Evolutionary conservation across 2,329 filamentous ascomycete species (phyloP).

Genomic region (Cytospora mali): DNA sequence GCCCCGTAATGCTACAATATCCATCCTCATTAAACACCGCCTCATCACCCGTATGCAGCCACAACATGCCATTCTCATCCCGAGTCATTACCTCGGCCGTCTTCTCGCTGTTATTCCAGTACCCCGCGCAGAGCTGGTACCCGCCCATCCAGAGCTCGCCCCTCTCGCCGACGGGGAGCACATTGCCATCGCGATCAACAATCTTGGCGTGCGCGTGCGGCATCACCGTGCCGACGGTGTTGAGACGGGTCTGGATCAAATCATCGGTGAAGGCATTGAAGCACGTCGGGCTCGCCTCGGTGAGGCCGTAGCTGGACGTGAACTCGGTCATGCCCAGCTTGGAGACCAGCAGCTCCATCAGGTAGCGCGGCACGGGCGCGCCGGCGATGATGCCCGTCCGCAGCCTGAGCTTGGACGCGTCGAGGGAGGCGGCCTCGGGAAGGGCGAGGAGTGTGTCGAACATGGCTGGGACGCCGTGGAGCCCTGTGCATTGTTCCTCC

Average conservation of each 20-base stretch:
- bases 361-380: conserved; percentile 71
- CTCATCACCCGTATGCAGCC: conserved; percentile 70
- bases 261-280: conserved; percentile 81
- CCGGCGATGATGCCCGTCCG: conserved; percentile 80
- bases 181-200: conserved; percentile 65
- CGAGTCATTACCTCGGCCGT: conserved; percentile 63
- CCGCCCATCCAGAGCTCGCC: conserved; percentile 80
- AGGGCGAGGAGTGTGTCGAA: conserved; percentile 66
- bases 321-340: conserved; percentile 77
- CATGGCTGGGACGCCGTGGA: conserved; percentile 85
- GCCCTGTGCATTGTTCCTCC: conserved; percentile 69
- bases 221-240: conserved; percentile 75
- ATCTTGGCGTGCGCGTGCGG: conserved; percentile 79
- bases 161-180: conserved; percentile 66
- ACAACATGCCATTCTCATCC: conserved; percentile 57
- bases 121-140: conserved; percentile 71
- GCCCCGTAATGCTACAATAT: conserved; percentile 72
- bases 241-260: conserved; percentile 65
- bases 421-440: conserved; percentile 42
- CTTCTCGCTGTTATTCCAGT: conserved; percentile 73
- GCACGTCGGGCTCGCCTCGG: conserved; percentile 77
- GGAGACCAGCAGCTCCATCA: conserved; percentile 73
- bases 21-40: conserved; percentile 68
- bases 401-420: conserved; percentile 52
- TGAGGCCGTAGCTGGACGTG: conserved; percentile 71